Conservation (phyloP, 177 flowering plant genomes). For the Vitis hybrid region DNA sequence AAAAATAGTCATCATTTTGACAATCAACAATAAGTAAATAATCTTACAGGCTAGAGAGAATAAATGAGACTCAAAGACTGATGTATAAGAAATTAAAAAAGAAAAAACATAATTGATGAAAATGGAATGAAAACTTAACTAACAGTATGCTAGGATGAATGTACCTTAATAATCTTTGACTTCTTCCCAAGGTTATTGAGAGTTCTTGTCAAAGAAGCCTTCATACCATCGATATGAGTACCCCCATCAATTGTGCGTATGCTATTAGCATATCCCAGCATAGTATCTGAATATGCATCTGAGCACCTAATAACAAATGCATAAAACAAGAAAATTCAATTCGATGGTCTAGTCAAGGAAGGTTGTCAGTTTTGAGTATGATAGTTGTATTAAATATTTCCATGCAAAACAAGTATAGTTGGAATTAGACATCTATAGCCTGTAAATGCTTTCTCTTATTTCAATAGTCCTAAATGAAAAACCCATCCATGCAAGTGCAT, state of each 20-base stretch:
- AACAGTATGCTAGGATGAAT: slow-evolving; percentile 1
- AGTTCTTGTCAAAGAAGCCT: slow-evolving; percentile 89
- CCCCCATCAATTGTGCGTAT: slow-evolving; percentile 98
- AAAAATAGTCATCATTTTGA: too few relatives aligned
- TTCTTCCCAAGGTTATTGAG: slow-evolving; percentile 84
- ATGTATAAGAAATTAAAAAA: not conserved
- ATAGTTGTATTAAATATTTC: not conserved
- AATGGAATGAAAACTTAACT: not conserved
- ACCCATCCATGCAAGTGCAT: not conserved
- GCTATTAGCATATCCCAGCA: slow-evolving; percentile 98
- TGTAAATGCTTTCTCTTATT: not conserved
- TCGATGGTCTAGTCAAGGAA: too few relatives aligned
- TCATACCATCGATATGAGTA: slow-evolving; percentile 92
- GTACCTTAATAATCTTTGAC: slow-evolving; percentile 85
- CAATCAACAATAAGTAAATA: too few relatives aligned
- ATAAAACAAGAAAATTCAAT: not conserved
- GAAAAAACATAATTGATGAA: not conserved
- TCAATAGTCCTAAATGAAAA: not conserved
- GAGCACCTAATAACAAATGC: slow-evolving; percentile 61
- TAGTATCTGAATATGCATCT: slow-evolving; percentile 94
- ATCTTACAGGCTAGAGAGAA: too few relatives aligned
- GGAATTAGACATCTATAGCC: not conserved
- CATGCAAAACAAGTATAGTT: not conserved
- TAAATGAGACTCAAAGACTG: too few relatives aligned
- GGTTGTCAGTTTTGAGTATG: too few relatives aligned